Evolutionary conservation across 129 eudicot genomes (phyloP).

Genomic region (Saposhnikovia divaricata): DNA sequence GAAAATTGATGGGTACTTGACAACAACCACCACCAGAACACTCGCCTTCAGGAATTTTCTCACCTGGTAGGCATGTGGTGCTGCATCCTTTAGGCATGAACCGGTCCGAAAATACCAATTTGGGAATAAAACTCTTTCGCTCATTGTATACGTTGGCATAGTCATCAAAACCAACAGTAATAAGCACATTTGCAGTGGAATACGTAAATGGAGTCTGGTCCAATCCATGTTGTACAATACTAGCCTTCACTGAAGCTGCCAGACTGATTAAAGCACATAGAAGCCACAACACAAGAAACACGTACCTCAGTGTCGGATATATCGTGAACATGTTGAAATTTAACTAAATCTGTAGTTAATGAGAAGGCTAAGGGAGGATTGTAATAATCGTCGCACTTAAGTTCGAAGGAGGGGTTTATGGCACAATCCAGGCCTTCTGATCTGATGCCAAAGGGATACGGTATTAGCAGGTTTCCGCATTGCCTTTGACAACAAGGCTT

Average conservation of each 20-base stretch:
- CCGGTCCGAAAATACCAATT: not conserved
- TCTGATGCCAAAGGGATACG: not conserved
- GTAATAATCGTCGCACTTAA: not conserved
- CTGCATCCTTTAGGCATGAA: no score
- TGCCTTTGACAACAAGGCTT: no score
- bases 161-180: no score
- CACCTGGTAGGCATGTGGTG: no score
- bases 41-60: no score
- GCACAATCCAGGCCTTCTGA: not conserved
- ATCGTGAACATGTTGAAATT: not conserved
- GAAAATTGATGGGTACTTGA: no score
- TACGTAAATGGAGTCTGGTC: not conserved
- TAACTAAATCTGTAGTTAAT: not conserved
- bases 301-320: constrained; percentile 13
- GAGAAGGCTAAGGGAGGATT: not conserved
- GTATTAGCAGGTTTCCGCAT: not conserved
- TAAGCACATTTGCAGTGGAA: no score
- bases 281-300: not conserved
- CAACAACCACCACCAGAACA: no score
- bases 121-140: not conserved
- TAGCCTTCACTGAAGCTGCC: not conserved
- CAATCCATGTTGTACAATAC: not conserved
- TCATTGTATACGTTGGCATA: not conserved
- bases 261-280: not conserved
- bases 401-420: not conserved